Percentiles rank a stretch among this genome's conserved stretches.
Evolutionary conservation across 2,329 filamentous ascomycete species (phyloP).

Genomic region (Grosmannia clavigera): DNA sequence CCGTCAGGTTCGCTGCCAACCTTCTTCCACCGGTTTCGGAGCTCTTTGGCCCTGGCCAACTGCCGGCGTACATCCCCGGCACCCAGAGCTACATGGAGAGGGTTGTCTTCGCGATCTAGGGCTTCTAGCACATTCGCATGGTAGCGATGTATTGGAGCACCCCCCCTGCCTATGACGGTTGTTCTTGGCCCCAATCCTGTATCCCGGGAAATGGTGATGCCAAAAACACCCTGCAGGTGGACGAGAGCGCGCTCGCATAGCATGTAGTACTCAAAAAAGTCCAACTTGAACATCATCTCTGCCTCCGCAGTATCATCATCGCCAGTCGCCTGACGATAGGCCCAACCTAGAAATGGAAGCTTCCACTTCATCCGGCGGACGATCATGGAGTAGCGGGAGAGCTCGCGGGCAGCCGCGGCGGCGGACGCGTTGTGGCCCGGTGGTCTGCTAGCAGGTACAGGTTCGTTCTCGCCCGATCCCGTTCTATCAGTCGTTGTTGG

Average conservation of each 20-base stretch:
- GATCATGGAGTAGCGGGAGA: constrained; percentile 47
- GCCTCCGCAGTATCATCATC: constrained; percentile 26
- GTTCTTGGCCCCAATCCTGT: constrained; percentile 2
- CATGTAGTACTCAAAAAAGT: constrained; percentile 67
- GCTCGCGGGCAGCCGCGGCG: constrained; percentile 22
- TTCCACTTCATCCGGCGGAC: constrained; percentile 52
- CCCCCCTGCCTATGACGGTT: constrained; percentile 1
- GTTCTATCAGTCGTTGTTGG: neutral
- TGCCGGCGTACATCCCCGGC: constrained; percentile 41
- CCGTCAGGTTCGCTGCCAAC: constrained; percentile 32
- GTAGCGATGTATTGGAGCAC: constrained; percentile 30
- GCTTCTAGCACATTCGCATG: constrained; percentile 58
- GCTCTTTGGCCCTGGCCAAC: constrained; percentile 53
- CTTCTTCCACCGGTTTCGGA: constrained; percentile 62
- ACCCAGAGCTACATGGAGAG: constrained; percentile 44
- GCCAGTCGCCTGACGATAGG: constrained; percentile 35
- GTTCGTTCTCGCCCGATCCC: neutral
- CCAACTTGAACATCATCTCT: constrained; percentile 63
- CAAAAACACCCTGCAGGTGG: constrained; percentile 52
- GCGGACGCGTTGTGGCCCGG: constrained; percentile 1
- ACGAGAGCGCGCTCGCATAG: constrained; percentile 60
- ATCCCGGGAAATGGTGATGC: constrained; percentile 34
- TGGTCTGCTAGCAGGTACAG: neutral
- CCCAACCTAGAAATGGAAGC: constrained; percentile 43
- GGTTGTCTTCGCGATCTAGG: constrained; percentile 43